Base-by-base conservation (phyloP, 805 yeast species). In the Suhomyces vadensis region DNA sequence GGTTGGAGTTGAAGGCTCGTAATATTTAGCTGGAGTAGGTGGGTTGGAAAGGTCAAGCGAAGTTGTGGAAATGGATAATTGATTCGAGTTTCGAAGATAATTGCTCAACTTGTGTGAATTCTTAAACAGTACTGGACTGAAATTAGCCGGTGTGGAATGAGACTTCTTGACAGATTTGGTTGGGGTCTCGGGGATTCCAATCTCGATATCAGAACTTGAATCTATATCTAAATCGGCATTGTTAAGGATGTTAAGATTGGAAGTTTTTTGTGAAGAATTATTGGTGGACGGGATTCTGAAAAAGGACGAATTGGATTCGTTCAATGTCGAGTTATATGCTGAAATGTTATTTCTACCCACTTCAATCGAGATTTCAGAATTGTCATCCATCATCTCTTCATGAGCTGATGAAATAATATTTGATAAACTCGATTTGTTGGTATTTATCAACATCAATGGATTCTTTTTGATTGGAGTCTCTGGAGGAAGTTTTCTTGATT, bases 391-490 rank as follows among this genome's bases (percentile, higher is more conserved):
- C 39, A 37, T 44, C 16, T 57, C 61, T 13, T 58, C 58, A 33
- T 56, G 56, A 8, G 49, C 55, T 7, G 55, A 48, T 13, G 55
- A 48, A 17, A 54, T 49, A 6, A 58, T 42, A 35, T 56, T 53
- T 6, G 55, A 48, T 13, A 57, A 50, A 23, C 50, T 44, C 3
- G 58, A 47, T 35, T 41, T 51, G 40, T 48, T 54, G 16, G 57
- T 63, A 37, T 63, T 62, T 37, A 69, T 49, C 33, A 68, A 41
- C 57, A 68, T 61, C 35, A 69, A 56, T 3, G 76, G 74, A 42
- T 70, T 71, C 44, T 61, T 62, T 51, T 71, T 71, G 36, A 70
- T 68, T 4, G 76, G 76, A 1, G 76, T 71, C 39, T 71, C 75
- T 0, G 76, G 76, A 1, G 74, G 74, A 7, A 62, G 54, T 41